A percentile compares a stretch with the other conserved stretches of the same genome.
phyloP scores from a whole-genome alignment of 331 rosid species.

The Ulmus americana region DNA sequence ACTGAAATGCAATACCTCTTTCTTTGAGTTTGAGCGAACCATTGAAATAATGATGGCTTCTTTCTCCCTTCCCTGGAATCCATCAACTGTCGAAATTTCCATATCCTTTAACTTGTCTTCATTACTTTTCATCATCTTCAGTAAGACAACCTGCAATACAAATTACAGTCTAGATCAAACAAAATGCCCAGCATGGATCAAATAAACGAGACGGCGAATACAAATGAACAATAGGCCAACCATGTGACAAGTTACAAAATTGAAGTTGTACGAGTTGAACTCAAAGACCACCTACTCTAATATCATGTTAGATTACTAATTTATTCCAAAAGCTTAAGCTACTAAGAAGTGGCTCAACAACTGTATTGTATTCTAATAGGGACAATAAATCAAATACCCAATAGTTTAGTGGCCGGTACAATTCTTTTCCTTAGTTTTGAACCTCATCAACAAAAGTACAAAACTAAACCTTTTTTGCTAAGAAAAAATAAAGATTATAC shows the following conservation, averaged over 20 bases:
- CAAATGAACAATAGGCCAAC: no score
- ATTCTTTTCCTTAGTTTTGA: constrained; percentile 17
- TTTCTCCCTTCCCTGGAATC: constrained; percentile 97
- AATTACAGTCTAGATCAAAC: constrained; percentile 3
- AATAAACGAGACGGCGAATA: no score
- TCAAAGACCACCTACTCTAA: no score
- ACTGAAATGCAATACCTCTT: constrained; percentile 53
- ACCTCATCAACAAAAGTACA: neutral
- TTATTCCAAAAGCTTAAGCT: no score
- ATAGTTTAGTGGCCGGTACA: neutral
- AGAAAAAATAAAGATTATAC: neutral
- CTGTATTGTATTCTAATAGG: neutral
- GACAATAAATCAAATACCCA: neutral
- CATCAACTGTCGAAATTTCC: constrained; percentile 96
- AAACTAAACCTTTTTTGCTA: no score
- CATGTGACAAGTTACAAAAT: no score
- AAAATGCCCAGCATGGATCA: no score
- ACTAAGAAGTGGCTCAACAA: no score
- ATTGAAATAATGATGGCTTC: constrained; percentile 90
- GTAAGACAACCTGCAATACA: constrained; percentile 67
- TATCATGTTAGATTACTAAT: no score
- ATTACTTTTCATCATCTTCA: constrained; percentile 71
- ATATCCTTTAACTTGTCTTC: constrained; percentile 63
- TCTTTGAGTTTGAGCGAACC: constrained; percentile 89
- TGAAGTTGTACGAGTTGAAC: no score